Conservation (phyloP, 352 stramenopile species). For the Globisporangium cystogenes region DNA sequence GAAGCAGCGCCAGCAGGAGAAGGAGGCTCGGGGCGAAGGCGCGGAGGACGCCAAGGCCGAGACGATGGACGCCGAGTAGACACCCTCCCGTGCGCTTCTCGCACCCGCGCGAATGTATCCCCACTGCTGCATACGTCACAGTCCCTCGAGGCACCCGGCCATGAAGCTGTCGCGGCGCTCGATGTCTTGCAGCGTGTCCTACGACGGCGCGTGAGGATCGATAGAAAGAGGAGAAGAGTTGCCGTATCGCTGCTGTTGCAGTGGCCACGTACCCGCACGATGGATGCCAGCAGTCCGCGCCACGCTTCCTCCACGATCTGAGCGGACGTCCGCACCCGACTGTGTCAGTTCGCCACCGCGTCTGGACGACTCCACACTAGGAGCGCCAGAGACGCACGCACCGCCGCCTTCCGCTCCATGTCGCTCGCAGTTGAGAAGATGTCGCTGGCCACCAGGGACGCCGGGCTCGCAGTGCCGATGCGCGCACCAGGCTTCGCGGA, state of each 20-base stretch:
- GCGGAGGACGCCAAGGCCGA: slow-evolving; percentile 23
- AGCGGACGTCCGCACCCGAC: no score
- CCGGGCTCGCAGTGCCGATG: slow-evolving; percentile 7
- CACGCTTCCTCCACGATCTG: slow-evolving; percentile 56
- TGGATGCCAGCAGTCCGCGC: slow-evolving; percentile 36
- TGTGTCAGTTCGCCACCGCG: no score
- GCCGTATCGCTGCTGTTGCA: background rate
- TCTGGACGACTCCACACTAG: no score
- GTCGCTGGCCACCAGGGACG: slow-evolving; percentile 24
- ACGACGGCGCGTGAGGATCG: background rate
- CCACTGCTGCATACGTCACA: slow-evolving; percentile 19
- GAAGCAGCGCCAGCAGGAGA: slow-evolving; percentile 48
- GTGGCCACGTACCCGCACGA: slow-evolving; percentile 40
- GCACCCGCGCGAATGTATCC: background rate
- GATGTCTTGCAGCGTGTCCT: slow-evolving; percentile 72
- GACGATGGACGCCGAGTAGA: slow-evolving; percentile 56
- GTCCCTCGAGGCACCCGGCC: slow-evolving; percentile 57
- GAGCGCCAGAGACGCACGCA: slow-evolving; percentile 12
- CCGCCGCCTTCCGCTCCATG: slow-evolving; percentile 46
- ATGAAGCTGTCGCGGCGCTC: slow-evolving; percentile 59
- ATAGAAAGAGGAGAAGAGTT: background rate
- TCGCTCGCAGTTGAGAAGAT: slow-evolving; percentile 41
- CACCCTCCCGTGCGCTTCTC: no score
- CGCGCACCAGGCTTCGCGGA: background rate
- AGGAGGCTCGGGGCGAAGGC: slow-evolving; percentile 40